Base-by-base conservation (phyloP, 805 yeast genomes). In the Komagataella phaffii region DNA sequence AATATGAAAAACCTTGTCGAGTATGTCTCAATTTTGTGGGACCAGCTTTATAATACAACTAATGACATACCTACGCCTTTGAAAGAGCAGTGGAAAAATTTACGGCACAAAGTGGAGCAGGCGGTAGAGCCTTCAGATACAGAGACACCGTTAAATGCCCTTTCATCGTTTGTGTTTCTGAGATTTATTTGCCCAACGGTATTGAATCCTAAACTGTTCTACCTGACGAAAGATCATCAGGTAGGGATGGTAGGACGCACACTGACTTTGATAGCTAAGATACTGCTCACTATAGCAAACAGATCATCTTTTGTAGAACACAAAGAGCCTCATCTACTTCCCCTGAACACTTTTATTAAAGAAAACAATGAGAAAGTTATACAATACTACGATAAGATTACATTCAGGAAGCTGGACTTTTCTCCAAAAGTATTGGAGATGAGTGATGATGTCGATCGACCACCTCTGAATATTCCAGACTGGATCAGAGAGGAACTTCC, bases 151-250 rank as follows among this genome's bases (percentile, higher is more conserved):
- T 69, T 84, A 53, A 84, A 89, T 60, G 85, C 95, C 49, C 68
- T 90, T 36, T 77, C 93, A 18, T 89, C 96, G 0, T 86, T 93
- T 59, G 68, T 91, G 10, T 93, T 91, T 62, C 67, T 91, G 54
- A 71, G 96, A 54, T 87, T 83, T 64, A 77, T 89, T 56, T 89
- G 96, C 59, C 98, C 99, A 0, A 96, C 96, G 0, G 77, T 91
- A 24, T 67, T 93, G 61, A 90, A 88, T 59, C 99, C 99, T 0
- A 88, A 88, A 59, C 65, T 90, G 49, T 89, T 88, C 63, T 81
- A 82, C 54, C 69, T 93, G 49, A 78, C 88, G 0, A 74, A 77
- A 50, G 72, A 77, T 44, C 91, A 86, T 57, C 88, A 88, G 53
- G 74, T 81, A 7, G 88, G 89, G 1, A 72, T 73, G 8, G 73